Base-by-base conservation (phyloP, 2,329 filamentous ascomycete genomes). In the Xenosphaeropsis pyriputrescens region DNA sequence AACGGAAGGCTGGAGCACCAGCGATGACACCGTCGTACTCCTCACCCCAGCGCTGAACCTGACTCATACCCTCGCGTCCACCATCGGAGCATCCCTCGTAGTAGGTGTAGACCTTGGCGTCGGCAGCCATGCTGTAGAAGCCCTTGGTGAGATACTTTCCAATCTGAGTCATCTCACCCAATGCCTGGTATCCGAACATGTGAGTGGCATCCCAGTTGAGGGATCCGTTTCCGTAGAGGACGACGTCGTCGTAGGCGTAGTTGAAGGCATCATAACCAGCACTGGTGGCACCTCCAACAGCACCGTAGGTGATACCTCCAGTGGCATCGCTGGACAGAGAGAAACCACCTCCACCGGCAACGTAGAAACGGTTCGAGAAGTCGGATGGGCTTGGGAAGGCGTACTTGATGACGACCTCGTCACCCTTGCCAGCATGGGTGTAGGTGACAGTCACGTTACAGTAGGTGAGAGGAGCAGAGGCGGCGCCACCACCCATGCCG, bases 141-240 rank as follows among this genome's bases (percentile, higher is more conserved):
- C 50, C 52, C 41, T 50, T 48, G 14, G 61, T 57, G 32, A 70
- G 38, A 2, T 53, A 50, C 44, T 69, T 68, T 17, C 63, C 64
- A 9, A 70, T 47, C 16, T 54, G 45, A 8, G 62, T 67, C 58
- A 71, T 61, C 50, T 74, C 70, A 33, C 63, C 62, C 1, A 70
- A 53, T 0, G 62, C 68, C 43, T 64, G 57, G 52, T 72, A 72
- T 1, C 55, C 59, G 38, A 70, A 71, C 56, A 64, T 67, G 52
- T 65, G 60, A 3, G 61, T 55, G 1, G 61, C 53, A 26, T 71
- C 58, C 54, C 59, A 70, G 50, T 72, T 67, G 45, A 68, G 56
- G 3, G 64, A 62, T 9, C 67, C 67, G 40, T 73, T 70, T n/a
- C 53, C 61, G 36, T 53, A 49, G 1, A 68, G 53, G 12, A 59